Evolutionary conservation across 1,284 basidiomycete species (phyloP), one percentile per base, ranked within the genome.

Genomic region (Cerrena zonata): DNA sequence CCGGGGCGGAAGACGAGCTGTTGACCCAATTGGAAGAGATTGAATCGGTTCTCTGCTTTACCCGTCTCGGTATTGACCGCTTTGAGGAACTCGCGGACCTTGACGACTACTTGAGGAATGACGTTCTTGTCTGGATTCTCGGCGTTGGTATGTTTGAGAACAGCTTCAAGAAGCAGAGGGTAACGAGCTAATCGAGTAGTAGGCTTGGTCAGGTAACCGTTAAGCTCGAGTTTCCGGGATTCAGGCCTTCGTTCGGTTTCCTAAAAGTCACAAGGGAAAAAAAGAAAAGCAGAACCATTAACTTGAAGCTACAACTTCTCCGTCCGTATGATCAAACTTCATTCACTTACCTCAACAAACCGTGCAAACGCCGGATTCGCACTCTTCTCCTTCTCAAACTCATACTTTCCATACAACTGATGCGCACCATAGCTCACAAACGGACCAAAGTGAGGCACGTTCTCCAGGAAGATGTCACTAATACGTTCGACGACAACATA

Each of bases 381-480:
- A 47, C 80, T 84, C 76, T 97, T 98, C 74, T 99, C 96, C 77
- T 94, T 95, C 74, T 99, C 96, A 66, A 99, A 98, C 71, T 97
- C 93, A 67, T 94, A 97, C 69, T 99, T 99, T 19, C 95, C 96
- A 66, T 96, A 98, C 51, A 98, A 74, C 67, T 99, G 96, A 67
- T 99, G 94, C 5, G 94, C 86, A 41, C 96, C 96, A 62, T 99
- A 99, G 43, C 83, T 82, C 48, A 99, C 94, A 62, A 98, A 99
- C 2, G 94, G 93, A 18, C 76, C 79, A 64, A 99, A 98, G 64
- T 89, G 80, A 0, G 91, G 91, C 1, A 95, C 91, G 34, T 83
- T 75, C 47, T 98, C 95, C 50, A 94, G 70, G 44, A 97, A 81
- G 54, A 99, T 84, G 69, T 99, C 96, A 0, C 92, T 92, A 52